Percentiles rank a stretch among this genome's conserved stretches.
Conservation (phyloP, 495 filamentous ascomycete species). For the Trichodelitschia bisporula region DNA sequence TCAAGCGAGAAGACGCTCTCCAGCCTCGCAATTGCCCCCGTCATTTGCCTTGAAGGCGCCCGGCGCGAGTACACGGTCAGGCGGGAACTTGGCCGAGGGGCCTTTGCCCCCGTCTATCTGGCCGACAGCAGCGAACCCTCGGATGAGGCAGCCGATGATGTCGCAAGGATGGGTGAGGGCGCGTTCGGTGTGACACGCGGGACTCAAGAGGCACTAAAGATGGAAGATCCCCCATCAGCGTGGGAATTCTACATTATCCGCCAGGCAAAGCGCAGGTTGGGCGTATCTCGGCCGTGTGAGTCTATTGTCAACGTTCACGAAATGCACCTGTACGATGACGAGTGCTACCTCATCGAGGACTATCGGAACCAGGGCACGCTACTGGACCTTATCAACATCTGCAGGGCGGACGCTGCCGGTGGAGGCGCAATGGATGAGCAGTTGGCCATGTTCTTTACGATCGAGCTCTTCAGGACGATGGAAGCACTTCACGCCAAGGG, state of each 20-base stretch:
- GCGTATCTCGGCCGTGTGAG: conserved; percentile 37
- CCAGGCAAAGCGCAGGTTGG: conserved; percentile 47
- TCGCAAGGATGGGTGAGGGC: conserved; percentile 14
- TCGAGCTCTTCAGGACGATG: conserved; percentile 76
- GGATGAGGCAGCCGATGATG: conserved; percentile 18
- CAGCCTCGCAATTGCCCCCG: conserved; percentile 29
- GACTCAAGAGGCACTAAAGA: conserved; percentile 64
- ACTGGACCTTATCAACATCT: conserved; percentile 74
- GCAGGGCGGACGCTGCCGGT: conserved; percentile 33
- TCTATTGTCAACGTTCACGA: conserved; percentile 65
- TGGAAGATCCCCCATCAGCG: conserved; percentile 64
- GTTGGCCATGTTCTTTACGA: conserved; percentile 79
- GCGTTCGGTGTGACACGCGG: conserved; percentile 23
- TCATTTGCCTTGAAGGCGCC: conserved; percentile 39
- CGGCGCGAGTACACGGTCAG: conserved; percentile 46
- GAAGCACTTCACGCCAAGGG: conserved; percentile 61
- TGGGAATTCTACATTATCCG: conserved; percentile 98
- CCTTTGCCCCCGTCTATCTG: conserved; percentile 86
- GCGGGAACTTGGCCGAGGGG: conserved; percentile 76
- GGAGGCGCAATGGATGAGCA: conserved; percentile 59
- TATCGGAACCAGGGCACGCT: conserved; percentile 79
- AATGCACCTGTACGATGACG: conserved; percentile 66
- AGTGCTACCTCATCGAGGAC: conserved; percentile 68
- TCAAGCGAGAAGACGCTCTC: conserved; percentile 34
- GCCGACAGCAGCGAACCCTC: conserved; percentile 34